Conservation (phyloP, 805 yeast species). For the Yamadazyma ubonensis region DNA sequence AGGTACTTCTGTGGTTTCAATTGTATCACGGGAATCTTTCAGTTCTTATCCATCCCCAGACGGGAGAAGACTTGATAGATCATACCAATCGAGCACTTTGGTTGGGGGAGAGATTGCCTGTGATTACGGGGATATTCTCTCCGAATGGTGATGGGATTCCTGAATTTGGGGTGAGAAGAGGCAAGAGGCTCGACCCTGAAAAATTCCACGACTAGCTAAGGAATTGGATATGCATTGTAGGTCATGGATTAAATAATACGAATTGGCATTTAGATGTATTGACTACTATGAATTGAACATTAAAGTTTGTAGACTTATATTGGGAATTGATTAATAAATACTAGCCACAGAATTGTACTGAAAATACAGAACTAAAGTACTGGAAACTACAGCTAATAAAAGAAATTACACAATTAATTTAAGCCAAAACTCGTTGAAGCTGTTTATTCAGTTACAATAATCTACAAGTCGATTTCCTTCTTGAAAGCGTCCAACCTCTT, state of each 20-base stretch:
- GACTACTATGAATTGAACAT: no score
- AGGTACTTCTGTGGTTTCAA: conserved; percentile 30
- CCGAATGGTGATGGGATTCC: conserved; percentile 20
- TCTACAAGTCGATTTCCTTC: conserved; percentile 26
- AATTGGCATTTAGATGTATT: no score
- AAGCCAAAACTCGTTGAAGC: background rate
- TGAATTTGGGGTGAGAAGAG: conserved; percentile 27
- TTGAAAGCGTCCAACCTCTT: conserved; percentile 52
- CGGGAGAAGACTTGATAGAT: conserved; percentile 28
- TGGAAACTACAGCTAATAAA: no score
- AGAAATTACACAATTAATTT: background rate
- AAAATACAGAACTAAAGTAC: no score
- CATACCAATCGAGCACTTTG: conserved; percentile 31
- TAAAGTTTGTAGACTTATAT: no score
- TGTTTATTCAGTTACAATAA: background rate
- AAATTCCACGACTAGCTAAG: background rate
- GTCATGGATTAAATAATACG: no score
- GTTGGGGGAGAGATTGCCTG: conserved; percentile 26
- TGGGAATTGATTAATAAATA: no score
- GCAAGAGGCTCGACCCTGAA: conserved; percentile 9
- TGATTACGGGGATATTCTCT: conserved; percentile 12
- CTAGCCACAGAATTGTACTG: background rate
- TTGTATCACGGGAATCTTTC: conserved; percentile 30
- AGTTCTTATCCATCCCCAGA: conserved; percentile 34
- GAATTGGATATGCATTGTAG: background rate